Base-by-base conservation (phyloP, 2,329 filamentous ascomycete genomes). In the Talaromyces sp. region DNA sequence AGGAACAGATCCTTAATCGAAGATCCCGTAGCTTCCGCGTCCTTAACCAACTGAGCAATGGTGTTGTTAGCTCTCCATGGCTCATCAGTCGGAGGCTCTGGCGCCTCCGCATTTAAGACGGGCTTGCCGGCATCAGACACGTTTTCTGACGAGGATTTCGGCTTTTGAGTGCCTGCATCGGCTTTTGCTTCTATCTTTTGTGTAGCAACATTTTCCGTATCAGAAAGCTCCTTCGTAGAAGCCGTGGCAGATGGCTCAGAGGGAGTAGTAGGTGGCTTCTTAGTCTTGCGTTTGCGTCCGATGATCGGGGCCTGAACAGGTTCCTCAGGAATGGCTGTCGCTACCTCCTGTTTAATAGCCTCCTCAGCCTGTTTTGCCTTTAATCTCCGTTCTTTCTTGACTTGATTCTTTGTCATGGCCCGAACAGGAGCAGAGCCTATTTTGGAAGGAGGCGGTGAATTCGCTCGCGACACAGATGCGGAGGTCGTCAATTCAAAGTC, bases 221-320 rank as follows among this genome's bases (percentile, higher is more conserved):
- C 40, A 13, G 57, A 36, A 22, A 41, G 3, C 7, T n/a, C 31
- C 28, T n/a, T 55, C 9, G 45, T 45, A 36, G 57, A 21, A n/a
- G 28, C 13, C 13, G 57, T 25, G 21, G 53, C 57, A 1, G 61
- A 48, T 2, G 61, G 56, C 17, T 68, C 69, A 21, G 65, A 58
- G 13, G 64, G 65, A 40, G 58, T 63, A 8, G 67, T 61, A 6
- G 73, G 69, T 4, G 76, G 67, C 61, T 79, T 79, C 69, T 78
- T 80, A 22, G 77, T 76, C 63, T 80, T 87, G 66, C 85, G 84
- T 71, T 86, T 86, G 41, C 84, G 76, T 21, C 83, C 83, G 58
- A 86, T 71, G 43, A 87, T 86, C 0, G 84, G 84, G 45, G 82
- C 84, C 63, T 84, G 80, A 5, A 81, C 75, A 25, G 76, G 83